Evolutionary conservation across 495 filamentous ascomycete genomes (phyloP), one percentile per base, ranked within the genome.

Genomic region (Penicillium roqueforti): DNA sequence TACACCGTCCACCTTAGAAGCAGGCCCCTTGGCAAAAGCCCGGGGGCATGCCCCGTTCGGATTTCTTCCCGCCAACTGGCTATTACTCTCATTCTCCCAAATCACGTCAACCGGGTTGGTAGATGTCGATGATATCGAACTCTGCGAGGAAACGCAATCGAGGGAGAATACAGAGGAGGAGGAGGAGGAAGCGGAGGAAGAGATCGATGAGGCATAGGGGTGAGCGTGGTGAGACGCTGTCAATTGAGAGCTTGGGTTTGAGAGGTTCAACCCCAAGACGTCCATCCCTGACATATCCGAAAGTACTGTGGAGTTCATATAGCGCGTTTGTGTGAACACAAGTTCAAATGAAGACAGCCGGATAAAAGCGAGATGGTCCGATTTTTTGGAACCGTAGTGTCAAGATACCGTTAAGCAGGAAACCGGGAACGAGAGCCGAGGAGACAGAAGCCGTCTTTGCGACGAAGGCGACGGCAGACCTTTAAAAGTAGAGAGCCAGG

Each of bases 151-250:
- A 78, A 82, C 39, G 77, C 82, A 53, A 66, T 82, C 80, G 65
- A 89, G 78, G 47, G 91, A 95, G 77, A 90, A 93, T 59, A 91
- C 80, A 13, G 90, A 91, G 5, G 90, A 91, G 50, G 85, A 80
- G 39, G 82, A 82, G 26, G 88, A 90, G 20, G 87, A 85, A 29
- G 87, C 87, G 64, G 83, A 85, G 44, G 86, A 85, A 66, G 84
- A 80, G 72, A 86, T 70, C n/a, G 82, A 83, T 42, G 80, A 79
- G 61, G 77, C 79, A 66, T 89, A 91, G 55, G 84, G 83, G 60
- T 76, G 70, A 61, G 72, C 67, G 63, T 72, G 28, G n/a, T 52
- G 64, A 50, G 68, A 64, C 58, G 70, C 65, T 66, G 67, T 71
- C 51, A 63, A 61, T 52, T 63, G 65, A 54, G 63, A 57, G 55